Percentiles rank a stretch among this genome's conserved stretches.
phyloP scores from a whole-genome alignment of 805 yeast genomes.

The Lipomyces lipofer region DNA sequence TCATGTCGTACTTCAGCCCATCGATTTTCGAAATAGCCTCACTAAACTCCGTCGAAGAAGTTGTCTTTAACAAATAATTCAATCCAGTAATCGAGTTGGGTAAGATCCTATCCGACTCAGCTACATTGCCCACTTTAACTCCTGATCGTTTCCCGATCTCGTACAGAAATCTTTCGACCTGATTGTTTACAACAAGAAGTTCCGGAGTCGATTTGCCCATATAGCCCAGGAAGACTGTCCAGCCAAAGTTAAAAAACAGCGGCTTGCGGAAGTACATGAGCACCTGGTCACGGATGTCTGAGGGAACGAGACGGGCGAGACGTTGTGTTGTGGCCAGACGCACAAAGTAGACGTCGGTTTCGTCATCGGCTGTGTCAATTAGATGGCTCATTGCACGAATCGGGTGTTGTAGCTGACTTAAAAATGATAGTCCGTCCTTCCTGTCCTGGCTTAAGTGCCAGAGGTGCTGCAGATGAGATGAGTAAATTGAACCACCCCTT shows the following conservation, averaged over 20 bases:
- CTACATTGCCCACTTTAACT: not conserved
- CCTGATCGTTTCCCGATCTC: not conserved
- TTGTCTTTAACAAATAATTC: not conserved
- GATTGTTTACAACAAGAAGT: slow-evolving; percentile 1
- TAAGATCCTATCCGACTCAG: not conserved
- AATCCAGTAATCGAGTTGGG: not conserved
- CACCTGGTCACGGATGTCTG: not conserved
- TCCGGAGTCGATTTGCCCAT: not conserved
- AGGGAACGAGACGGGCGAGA: not conserved
- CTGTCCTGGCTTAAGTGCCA: too few relatives aligned
- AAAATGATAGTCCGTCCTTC: slow-evolving; percentile 20
- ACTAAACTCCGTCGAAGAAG: not conserved
- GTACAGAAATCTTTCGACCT: not conserved
- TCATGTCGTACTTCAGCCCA: not conserved
- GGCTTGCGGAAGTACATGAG: not conserved
- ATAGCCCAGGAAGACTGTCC: slow-evolving; percentile 7
- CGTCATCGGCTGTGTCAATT: not conserved
- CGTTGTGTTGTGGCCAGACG: slow-evolving; percentile 4
- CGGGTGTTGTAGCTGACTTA: slow-evolving; percentile 24
- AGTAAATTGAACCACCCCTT: too few relatives aligned
- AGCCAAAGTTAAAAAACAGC: slow-evolving; percentile 7
- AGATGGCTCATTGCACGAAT: not conserved
- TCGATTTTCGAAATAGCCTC: not conserved
- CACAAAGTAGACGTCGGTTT: not conserved
- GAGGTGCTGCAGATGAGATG: too few relatives aligned